A percentile compares a stretch with the other conserved stretches of the same genome.
These are phyloP conservation scores for Phyllosticta citribraziliensis DNA, from an alignment of 2,329 filamentous ascomycete species.

Conservation along the genomic window DNA sequence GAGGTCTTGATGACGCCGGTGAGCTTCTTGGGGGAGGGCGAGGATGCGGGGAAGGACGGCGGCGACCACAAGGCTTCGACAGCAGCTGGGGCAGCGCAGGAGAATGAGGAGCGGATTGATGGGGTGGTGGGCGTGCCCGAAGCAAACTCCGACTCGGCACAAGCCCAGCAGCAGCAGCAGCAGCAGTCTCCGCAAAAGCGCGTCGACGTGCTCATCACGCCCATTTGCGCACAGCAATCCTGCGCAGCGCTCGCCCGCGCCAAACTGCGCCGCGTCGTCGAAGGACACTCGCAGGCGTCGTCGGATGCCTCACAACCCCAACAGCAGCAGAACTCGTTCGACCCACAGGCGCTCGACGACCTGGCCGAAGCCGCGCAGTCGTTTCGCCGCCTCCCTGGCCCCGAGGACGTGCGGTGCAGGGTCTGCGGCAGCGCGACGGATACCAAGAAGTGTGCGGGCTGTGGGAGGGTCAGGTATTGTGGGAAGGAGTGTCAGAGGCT, in stretches of 20 bases:
- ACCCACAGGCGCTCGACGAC: background rate
- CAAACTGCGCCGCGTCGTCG: constrained; percentile 19
- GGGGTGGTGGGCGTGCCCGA: background rate
- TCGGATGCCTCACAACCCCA: background rate
- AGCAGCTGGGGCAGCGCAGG: background rate
- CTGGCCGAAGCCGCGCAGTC: background rate
- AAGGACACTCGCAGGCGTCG: constrained; percentile 1
- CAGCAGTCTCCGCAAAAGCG: background rate
- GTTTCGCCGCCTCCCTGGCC: background rate
- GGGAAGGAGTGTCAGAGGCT: constrained; percentile 4
- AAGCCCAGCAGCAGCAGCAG: background rate
- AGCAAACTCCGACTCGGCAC: background rate
- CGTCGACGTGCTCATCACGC: constrained; percentile 7
- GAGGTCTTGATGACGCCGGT: constrained; percentile 6
- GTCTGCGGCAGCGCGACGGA: background rate
- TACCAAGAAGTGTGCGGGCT: constrained; percentile 2
- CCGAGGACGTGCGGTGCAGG: constrained; percentile 1
- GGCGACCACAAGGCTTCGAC: background rate
- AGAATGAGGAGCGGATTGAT: background rate
- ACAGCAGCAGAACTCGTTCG: background rate
- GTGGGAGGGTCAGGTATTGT: constrained; percentile 7
- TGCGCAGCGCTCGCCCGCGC: background rate
- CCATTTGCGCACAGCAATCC: background rate
- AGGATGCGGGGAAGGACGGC: background rate
- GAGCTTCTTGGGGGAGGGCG: background rate